phyloP scores from a whole-genome alignment of 2,329 filamentous ascomycete genomes.

The Venturia oleaginea region DNA sequence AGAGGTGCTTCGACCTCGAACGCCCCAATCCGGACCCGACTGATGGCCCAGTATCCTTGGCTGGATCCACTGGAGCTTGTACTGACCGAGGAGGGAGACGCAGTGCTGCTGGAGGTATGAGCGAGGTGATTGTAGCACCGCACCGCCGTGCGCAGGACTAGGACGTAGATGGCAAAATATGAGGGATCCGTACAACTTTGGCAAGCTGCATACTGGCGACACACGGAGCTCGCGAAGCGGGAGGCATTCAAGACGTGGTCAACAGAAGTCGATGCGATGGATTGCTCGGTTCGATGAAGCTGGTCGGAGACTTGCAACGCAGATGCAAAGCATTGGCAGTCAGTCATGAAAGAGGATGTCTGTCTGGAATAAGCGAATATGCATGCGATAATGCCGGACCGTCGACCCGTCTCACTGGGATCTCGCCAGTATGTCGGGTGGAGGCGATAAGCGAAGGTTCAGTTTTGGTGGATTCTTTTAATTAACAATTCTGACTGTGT shows the following conservation, averaged over 20 bases:
- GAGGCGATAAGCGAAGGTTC: background rate
- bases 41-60: background rate
- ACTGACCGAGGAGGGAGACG: slow-evolving; percentile 10
- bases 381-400: background rate
- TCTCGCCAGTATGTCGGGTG: background rate
- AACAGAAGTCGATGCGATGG: slow-evolving; percentile 9
- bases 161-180: slow-evolving; percentile 12
- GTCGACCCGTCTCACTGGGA: slow-evolving; percentile 1
- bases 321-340: slow-evolving; percentile 13
- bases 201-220: slow-evolving; percentile 13
- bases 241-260: slow-evolving; percentile 12
- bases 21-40: slow-evolving; percentile 11
- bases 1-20: slow-evolving; percentile 13
- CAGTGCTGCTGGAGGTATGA: slow-evolving; percentile 3
- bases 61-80: slow-evolving; percentile 9
- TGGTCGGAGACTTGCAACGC: slow-evolving; percentile 14
- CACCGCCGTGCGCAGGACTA: slow-evolving; percentile 10
- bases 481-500: background rate
- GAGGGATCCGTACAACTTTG: slow-evolving; percentile 11
- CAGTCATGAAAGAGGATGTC: slow-evolving; percentile 9
- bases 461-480: background rate
- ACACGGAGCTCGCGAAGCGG: slow-evolving; percentile 4
- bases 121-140: slow-evolving; percentile 10
- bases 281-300: slow-evolving; percentile 10
- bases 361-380: slow-evolving; percentile 2